Evolutionary conservation across 768 basidiomycete genomes (phyloP).

Genomic region (Terana coerulea): DNA sequence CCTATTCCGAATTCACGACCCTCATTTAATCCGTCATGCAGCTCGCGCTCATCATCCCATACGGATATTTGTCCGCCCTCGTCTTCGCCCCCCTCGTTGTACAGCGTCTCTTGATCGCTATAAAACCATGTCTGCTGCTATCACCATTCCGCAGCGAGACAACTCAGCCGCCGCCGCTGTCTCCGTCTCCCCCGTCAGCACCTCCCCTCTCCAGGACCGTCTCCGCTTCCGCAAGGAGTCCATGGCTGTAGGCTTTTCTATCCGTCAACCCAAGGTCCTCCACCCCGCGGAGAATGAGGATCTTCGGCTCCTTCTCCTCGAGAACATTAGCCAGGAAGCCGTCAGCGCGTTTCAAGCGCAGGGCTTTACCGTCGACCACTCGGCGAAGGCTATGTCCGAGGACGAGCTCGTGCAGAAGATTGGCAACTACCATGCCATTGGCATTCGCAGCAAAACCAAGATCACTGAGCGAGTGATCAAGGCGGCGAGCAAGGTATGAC

Average conservation of each 20-base stretch:
- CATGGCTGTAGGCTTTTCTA: constrained; percentile 11
- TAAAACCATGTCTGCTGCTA: constrained; percentile 43
- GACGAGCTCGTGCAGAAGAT: constrained; percentile 87
- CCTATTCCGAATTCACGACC: constrained; percentile 10
- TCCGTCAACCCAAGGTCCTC: constrained; percentile 64
- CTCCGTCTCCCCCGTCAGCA: constrained; percentile 46
- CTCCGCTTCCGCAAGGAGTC: constrained; percentile 20
- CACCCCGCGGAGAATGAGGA: constrained; percentile 82
- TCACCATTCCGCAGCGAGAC: constrained; percentile 36
- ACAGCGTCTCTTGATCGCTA: background rate
- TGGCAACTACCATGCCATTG: constrained; percentile 85
- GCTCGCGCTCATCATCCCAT: background rate
- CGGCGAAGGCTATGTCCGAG: constrained; percentile 82
- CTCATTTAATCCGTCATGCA: background rate
- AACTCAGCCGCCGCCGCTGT: constrained; percentile 41
- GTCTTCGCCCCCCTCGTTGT: background rate
- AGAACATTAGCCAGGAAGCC: constrained; percentile 93
- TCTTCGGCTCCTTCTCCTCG: constrained; percentile 79
- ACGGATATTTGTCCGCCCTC: background rate
- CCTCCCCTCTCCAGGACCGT: constrained; percentile 29
- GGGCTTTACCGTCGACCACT: constrained; percentile 92
- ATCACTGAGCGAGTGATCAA: constrained; percentile 88
- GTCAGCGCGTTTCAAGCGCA: constrained; percentile 73
- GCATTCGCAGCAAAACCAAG: constrained; percentile 97
- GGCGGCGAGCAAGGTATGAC: constrained; percentile 75